Conservation (phyloP, 2,329 filamentous ascomycete genomes). For the Gaeumannomyces sp. region DNA sequence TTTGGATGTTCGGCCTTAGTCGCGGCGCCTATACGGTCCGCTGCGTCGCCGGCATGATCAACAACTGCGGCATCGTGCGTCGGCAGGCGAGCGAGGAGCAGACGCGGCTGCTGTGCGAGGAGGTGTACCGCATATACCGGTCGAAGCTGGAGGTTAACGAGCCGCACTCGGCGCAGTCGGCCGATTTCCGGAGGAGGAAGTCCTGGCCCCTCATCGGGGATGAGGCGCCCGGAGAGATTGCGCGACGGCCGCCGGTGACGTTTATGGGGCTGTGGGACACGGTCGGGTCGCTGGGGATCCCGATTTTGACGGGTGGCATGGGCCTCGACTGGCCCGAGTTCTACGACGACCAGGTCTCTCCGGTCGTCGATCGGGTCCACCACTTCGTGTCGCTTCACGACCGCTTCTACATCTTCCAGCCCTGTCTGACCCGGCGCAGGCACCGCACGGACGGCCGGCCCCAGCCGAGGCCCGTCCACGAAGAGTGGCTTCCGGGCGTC, state of each 20-base stretch:
- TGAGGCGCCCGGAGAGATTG: constrained; percentile 3
- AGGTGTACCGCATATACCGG: constrained; percentile 21
- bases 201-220: constrained; percentile 15
- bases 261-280: constrained; percentile 22
- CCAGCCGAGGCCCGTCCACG: constrained; percentile 11
- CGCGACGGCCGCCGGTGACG: constrained; percentile 14
- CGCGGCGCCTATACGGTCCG: constrained; percentile 21
- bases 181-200: constrained; percentile 13
- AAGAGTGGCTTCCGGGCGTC: constrained; percentile 20
- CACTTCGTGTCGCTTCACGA: constrained; percentile 20
- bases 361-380: constrained; percentile 20
- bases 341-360: constrained; percentile 20
- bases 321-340: constrained; percentile 12
- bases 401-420: constrained; percentile 7
- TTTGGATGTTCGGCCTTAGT: constrained; percentile 23
- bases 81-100: constrained; percentile 10
- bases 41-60: constrained; percentile 22
- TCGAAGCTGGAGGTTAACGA: constrained; percentile 14
- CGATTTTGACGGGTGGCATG: constrained; percentile 16
- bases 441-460: constrained; percentile 5
- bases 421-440: background rate
- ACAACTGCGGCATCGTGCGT: constrained; percentile 23
- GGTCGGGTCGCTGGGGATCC: constrained; percentile 13
- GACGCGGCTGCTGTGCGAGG: constrained; percentile 14
- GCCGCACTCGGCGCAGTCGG: constrained; percentile 15